Evolutionary conservation across 441 rosid genomes (phyloP), one percentile per base, ranked within the genome.

Genomic region (Erodium moschatum): DNA sequence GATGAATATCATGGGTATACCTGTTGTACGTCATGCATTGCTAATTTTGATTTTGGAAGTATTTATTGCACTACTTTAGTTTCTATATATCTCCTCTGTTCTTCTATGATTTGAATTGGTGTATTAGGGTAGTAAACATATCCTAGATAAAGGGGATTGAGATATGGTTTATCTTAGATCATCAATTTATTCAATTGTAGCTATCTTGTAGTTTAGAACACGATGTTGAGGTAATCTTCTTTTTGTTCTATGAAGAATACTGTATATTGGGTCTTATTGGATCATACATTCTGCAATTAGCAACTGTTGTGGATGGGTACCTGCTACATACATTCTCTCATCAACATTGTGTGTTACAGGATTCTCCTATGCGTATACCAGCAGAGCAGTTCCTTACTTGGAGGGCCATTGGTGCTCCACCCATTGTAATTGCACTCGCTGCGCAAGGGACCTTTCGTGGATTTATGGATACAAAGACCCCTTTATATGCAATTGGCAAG

Each of bases 371-470:
- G 91, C 85, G 92, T 72, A 73, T 75, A 48, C 95, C 97, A 67
- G 97, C 94, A 35, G 97, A 91, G 80, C 77, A 82, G 65, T 94
- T 94, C 71, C 92, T 94, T 9, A 61, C 79, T 64, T 81, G 83
- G 74, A 88, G 91, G 75, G 96, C 97, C 54, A 82, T 85, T 72
- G 98, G 98, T 74, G 92, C 97, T 72, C 98, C 97, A 3, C 90
- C 98, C 20, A 85, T 94, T 75, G 97, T 91, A 50, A 81, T 89
- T 72, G 91, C 98, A 78, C 87, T 94, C 65, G 98, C 96, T 77
- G 96, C 96, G 5, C 97, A 88, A 75, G 98, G 98, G 67, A 80
- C 94, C 61, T 94, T 94, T 74, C 94, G 97, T 66, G 98, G 97
- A 75, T 91, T 88, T 81, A 91, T 83, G 78, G 98, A 91, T 73